Conservation (phyloP, 768 basidiomycete genomes). For the Russula brevipes region DNA sequence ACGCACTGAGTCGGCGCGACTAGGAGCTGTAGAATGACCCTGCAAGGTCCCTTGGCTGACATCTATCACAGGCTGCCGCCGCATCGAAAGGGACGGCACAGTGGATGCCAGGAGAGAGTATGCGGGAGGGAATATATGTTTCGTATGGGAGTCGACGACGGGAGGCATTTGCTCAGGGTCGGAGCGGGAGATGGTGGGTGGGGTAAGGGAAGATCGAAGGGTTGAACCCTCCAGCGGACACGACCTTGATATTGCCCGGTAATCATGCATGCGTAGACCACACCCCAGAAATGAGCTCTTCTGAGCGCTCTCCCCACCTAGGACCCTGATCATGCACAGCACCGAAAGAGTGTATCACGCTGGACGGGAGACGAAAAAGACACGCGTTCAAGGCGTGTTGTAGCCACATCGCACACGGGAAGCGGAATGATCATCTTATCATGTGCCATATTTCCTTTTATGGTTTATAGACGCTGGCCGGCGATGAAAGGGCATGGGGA, state of each 20-base stretch:
- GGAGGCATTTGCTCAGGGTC: constrained; percentile 6
- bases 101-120: background rate
- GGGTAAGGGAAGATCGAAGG: constrained; percentile 16
- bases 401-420: background rate
- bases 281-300: constrained; percentile 14
- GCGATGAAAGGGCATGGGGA: constrained; percentile 2
- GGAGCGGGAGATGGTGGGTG: background rate
- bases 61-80: constrained; percentile 17
- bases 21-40: constrained; percentile 16
- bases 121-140: background rate
- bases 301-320: background rate
- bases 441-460: constrained; percentile 16
- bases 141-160: constrained; percentile 6
- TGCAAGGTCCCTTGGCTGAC: constrained; percentile 11
- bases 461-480: constrained; percentile 1
- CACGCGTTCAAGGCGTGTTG: constrained; percentile 23
- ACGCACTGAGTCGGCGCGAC: constrained; percentile 24
- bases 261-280: constrained; percentile 15
- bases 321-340: constrained; percentile 12
- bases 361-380: constrained; percentile 11
- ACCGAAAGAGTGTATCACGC: constrained; percentile 6
- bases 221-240: constrained; percentile 1
- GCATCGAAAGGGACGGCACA: constrained; percentile 1
- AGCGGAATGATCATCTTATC: constrained; percentile 19
- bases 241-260: constrained; percentile 18